phyloP scores from a whole-genome alignment of 306 rosid genomes.

The Prosopis cineraria region DNA sequence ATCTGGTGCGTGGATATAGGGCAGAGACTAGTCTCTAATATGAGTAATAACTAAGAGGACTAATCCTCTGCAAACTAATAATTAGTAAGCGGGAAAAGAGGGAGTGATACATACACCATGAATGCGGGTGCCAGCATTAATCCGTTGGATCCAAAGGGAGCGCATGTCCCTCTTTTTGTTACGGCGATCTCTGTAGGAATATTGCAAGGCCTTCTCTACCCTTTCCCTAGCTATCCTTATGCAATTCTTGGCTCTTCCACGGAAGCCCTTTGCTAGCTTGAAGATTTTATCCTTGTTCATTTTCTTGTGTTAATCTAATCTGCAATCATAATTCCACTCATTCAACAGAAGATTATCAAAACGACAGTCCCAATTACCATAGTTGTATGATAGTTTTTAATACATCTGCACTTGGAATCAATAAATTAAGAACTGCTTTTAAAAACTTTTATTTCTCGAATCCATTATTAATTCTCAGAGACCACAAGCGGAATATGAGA shows the following conservation, averaged over 20 bases:
- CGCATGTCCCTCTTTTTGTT: conserved; percentile 97
- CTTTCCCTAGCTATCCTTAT: conserved; percentile 96
- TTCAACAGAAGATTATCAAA: background rate
- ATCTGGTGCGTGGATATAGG: background rate
- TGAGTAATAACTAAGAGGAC: background rate
- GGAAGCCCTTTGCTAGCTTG: conserved; percentile 93
- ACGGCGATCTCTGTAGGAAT: conserved; percentile 96
- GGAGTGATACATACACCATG: conserved; percentile 67
- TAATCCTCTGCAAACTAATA: background rate
- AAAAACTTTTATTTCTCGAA: background rate
- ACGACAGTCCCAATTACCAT: background rate
- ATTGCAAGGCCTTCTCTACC: conserved; percentile 97
- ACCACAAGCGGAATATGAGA: background rate
- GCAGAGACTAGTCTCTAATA: background rate
- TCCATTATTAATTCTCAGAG: background rate
- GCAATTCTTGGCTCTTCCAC: conserved; percentile 98
- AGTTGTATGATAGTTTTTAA: background rate
- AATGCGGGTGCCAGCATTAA: conserved; percentile 91
- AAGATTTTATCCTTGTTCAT: conserved; percentile 87
- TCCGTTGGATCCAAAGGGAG: conserved; percentile 91
- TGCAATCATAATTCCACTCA: conserved; percentile 22
- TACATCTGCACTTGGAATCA: background rate
- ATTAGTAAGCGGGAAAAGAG: background rate
- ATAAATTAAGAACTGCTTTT: background rate
- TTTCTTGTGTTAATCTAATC: conserved; percentile 24